Evolutionary conservation across 2,329 filamentous ascomycete genomes (phyloP).

Genomic region (Parasarocladium wereldwijsianum): DNA sequence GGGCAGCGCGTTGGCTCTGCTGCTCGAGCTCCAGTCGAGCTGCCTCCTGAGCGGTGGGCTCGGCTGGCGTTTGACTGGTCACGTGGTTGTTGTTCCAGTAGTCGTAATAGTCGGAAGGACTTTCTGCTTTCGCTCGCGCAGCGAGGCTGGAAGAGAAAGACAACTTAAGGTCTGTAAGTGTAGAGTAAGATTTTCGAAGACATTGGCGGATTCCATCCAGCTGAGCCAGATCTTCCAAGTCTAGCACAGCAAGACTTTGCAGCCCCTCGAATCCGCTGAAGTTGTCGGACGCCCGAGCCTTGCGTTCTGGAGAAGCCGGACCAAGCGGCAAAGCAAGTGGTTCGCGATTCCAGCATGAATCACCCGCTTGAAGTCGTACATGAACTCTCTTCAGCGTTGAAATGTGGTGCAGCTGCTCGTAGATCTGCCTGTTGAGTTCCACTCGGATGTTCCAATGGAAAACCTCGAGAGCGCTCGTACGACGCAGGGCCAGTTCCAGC

Average conservation of each 20-base stretch:
- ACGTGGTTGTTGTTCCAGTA: constrained; percentile 28
- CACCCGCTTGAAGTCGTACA: constrained; percentile 42
- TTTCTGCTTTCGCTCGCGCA: constrained; percentile 19
- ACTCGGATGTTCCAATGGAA: constrained; percentile 55
- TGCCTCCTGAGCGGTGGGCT: constrained; percentile 38
- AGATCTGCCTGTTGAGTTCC: constrained; percentile 44
- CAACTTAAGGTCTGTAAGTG: constrained; percentile 37
- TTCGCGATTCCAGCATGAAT: constrained; percentile 26
- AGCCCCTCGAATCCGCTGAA: constrained; percentile 42
- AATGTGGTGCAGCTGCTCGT: constrained; percentile 39
- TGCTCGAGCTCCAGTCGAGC: too few relatives aligned
- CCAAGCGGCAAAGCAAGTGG: constrained; percentile 28
- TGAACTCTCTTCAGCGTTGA: constrained; percentile 36
- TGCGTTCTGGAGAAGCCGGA: constrained; percentile 13
- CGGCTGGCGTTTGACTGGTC: constrained; percentile 28
- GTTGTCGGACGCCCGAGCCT: constrained; percentile 27
- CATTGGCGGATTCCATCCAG: constrained; percentile 40
- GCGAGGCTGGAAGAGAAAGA: constrained; percentile 43
- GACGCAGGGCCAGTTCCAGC: constrained; percentile 38
- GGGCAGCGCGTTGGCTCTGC: too few relatives aligned
- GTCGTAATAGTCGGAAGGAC: constrained; percentile 28
- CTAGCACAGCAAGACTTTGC: constrained; percentile 37
- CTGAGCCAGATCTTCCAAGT: constrained; percentile 44
- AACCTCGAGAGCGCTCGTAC: constrained; percentile 35
- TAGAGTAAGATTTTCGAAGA: constrained; percentile 37